A percentile compares a stretch with the other conserved stretches of the same genome.
phyloP scores from a whole-genome alignment of 1,284 basidiomycete species.

The Lentinula novae-zelandiae region DNA sequence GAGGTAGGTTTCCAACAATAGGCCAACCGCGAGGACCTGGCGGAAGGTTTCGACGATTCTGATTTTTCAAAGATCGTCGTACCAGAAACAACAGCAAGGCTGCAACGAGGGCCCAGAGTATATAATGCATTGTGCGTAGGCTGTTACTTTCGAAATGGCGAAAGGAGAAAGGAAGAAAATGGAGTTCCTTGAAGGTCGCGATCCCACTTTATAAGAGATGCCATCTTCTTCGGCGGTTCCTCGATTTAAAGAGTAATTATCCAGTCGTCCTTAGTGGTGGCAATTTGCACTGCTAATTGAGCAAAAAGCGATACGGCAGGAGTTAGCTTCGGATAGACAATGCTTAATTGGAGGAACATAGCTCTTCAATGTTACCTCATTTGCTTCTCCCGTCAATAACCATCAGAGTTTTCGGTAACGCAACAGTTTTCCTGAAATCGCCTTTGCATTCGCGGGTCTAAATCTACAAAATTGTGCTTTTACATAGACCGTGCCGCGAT shows the following conservation, averaged over 20 bases:
- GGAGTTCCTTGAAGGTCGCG: neutral
- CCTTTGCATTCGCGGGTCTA: neutral
- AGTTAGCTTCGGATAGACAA: neutral
- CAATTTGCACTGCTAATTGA: neutral
- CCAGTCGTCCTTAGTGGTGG: neutral
- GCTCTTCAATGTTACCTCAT: neutral
- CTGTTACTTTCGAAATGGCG: neutral
- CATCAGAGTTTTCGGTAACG: neutral
- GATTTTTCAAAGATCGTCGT: neutral
- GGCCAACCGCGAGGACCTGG: conserved; percentile 14
- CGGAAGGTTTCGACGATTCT: neutral
- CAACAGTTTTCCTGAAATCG: neutral
- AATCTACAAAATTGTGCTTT: neutral
- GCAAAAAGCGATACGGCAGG: neutral
- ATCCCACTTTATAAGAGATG: neutral
- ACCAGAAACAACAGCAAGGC: neutral
- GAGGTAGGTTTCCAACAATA: conserved; percentile 11
- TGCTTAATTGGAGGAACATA: neutral
- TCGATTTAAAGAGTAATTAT: neutral
- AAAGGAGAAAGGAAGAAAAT: neutral
- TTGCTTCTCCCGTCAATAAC: neutral
- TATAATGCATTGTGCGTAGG: neutral
- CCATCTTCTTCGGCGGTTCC: neutral
- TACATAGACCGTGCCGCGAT: neutral
- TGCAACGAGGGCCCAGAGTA: neutral